Conservation (phyloP, 768 basidiomycete genomes). For the Lactarius psammicola region DNA sequence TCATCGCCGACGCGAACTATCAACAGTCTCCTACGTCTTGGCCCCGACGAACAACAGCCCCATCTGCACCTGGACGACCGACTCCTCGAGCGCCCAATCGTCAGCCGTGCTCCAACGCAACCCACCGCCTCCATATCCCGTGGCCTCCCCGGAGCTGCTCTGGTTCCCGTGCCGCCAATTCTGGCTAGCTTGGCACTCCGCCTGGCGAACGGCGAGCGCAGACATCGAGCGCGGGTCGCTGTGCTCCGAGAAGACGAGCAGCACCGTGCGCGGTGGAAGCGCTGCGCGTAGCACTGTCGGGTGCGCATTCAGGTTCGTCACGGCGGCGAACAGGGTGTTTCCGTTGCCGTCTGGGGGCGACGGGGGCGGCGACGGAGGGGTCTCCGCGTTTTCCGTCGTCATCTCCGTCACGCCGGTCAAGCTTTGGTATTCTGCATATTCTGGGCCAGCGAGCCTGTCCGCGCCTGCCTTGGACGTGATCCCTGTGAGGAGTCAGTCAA, state of each 20-base stretch:
- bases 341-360: too few species aligned
- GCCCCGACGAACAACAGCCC: too few species aligned
- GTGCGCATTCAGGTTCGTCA: constrained; percentile 56
- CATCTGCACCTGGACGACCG: too few species aligned
- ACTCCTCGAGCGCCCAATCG: constrained; percentile 72
- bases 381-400: constrained; percentile 3
- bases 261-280: too few species aligned
- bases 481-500: constrained; percentile 45
- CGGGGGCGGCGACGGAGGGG: constrained; percentile 33
- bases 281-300: constrained; percentile 62
- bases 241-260: too few species aligned
- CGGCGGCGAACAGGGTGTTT: too few species aligned
- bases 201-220: constrained; percentile 38
- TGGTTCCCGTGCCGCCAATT: constrained; percentile 72
- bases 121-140: constrained; percentile 55
- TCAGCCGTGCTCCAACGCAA: constrained; percentile 72
- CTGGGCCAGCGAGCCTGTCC: constrained; percentile 33
- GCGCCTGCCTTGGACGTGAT: constrained; percentile 52
- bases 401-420: constrained; percentile 7
- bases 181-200: constrained; percentile 40
- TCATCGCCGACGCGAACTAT: too few species aligned
- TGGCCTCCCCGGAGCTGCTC: constrained; percentile 43
- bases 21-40: too few species aligned
- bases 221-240: too few species aligned
- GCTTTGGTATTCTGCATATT: background rate